These are phyloP conservation scores for Adansonia gregorii DNA, from an alignment of 441 rosid species.

Conservation along the genomic window DNA sequence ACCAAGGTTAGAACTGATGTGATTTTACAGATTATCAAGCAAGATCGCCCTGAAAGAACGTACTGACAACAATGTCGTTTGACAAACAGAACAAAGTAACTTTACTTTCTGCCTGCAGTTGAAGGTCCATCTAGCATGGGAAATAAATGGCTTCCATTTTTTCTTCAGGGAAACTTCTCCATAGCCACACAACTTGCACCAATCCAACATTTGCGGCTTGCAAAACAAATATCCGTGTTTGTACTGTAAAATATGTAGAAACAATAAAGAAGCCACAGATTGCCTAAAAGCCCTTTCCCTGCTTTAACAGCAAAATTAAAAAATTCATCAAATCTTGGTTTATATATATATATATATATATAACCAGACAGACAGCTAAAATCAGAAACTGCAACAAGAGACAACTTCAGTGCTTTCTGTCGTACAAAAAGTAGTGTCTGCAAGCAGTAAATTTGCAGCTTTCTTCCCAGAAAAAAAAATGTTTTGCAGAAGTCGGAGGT, in stretches of 20 bases:
- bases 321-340: slow-evolving; percentile 38
- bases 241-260: slow-evolving; percentile 32
- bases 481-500: slow-evolving; percentile 35
- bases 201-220: slow-evolving; percentile 58
- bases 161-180: slow-evolving; percentile 33
- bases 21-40: too few species aligned
- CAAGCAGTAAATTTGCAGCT: slow-evolving; percentile 33
- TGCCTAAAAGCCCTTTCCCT: slow-evolving; percentile 36
- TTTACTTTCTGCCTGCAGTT: not conserved
- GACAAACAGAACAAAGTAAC: too few species aligned
- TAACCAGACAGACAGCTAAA: slow-evolving; percentile 43
- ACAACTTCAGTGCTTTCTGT: slow-evolving; percentile 44
- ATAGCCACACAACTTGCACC: slow-evolving; percentile 54
- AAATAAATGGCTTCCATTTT: not conserved
- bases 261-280: slow-evolving; percentile 41
- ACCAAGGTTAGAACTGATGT: too few species aligned
- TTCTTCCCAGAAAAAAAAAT: slow-evolving; percentile 44
- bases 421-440: slow-evolving; percentile 34
- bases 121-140: not conserved
- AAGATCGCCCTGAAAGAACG: too few species aligned
- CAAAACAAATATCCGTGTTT: slow-evolving; percentile 36
- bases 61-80: too few species aligned
- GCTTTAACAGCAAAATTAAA: slow-evolving; percentile 19
- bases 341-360: too few species aligned
- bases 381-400: slow-evolving; percentile 29